Percentiles rank a stretch among this genome's conserved stretches.
Evolutionary conservation across 306 rosid species (phyloP).

Genomic region (Trifolium subterraneum): DNA sequence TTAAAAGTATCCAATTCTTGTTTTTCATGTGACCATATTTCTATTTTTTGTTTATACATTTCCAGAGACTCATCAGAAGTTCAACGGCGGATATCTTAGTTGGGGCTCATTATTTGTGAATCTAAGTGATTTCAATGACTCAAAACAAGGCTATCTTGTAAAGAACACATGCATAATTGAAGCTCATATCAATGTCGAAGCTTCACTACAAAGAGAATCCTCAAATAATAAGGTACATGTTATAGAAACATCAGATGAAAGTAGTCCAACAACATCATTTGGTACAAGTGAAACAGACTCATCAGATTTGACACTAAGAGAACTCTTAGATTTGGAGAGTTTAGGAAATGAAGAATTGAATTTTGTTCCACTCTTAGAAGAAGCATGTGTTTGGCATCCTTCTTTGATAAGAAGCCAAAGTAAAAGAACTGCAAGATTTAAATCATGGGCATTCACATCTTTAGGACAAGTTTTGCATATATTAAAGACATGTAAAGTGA

Average conservation of each 20-base stretch:
- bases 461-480: conserved; percentile 46
- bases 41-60: not conserved
- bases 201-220: conserved; percentile 10
- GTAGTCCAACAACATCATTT: conserved; percentile 16
- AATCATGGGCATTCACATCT: conserved; percentile 50
- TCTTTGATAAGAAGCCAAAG: conserved; percentile 39
- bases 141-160: conserved; percentile 69
- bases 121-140: conserved; percentile 70
- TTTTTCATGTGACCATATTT: no score
- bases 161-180: conserved; percentile 76
- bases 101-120: conserved; percentile 90
- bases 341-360: conserved; percentile 24
- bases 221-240: not conserved
- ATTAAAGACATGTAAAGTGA: conserved; percentile 45
- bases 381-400: conserved; percentile 46
- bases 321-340: conserved; percentile 38
- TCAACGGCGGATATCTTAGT: conserved; percentile 76
- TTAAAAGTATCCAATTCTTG: no score
- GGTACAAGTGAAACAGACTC: conserved; percentile 15
- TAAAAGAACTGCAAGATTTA: conserved; percentile 18
- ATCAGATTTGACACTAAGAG: conserved; percentile 39
- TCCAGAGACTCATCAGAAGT: conserved; percentile 81
- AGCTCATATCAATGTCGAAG: conserved; percentile 64
- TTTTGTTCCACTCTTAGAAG: conserved; percentile 47
- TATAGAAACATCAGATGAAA: conserved; percentile 24